A percentile compares a stretch with the other conserved stretches of the same genome.
Conservation (phyloP, 345 rosid species). For the Zanthoxylum bungeanum region DNA sequence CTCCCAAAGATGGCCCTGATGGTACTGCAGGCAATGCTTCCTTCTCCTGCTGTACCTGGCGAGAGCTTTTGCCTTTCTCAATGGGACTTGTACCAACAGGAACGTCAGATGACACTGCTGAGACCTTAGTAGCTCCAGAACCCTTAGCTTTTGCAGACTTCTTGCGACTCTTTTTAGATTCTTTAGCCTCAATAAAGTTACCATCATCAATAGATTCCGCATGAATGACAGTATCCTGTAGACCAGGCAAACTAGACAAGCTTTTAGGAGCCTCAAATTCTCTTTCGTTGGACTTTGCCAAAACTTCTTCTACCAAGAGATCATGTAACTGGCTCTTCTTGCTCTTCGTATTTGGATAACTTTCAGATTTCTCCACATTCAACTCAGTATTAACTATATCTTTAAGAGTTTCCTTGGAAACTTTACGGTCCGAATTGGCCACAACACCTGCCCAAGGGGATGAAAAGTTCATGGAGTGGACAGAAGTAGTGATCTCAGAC, state of each 20-base stretch:
- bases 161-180: slow-evolving; percentile 79
- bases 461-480: slow-evolving; percentile 36
- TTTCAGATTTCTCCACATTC: slow-evolving; percentile 38
- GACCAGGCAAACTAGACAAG: slow-evolving; percentile 24
- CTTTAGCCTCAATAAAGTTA: slow-evolving; percentile 89
- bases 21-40: slow-evolving; percentile 78
- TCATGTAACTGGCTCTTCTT: slow-evolving; percentile 75
- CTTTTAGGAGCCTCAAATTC: slow-evolving; percentile 41
- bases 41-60: slow-evolving; percentile 54
- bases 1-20: slow-evolving; percentile 92
- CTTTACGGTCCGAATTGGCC: too few relatives aligned
- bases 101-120: slow-evolving; percentile 40
- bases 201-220: slow-evolving; percentile 52
- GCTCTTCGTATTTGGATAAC: slow-evolving; percentile 37
- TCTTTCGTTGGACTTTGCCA: slow-evolving; percentile 45
- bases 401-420: slow-evolving; percentile 42
- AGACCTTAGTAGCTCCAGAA: slow-evolving; percentile 49
- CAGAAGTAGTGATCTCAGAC: slow-evolving; percentile 46
- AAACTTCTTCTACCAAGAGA: slow-evolving; percentile 61
- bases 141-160: slow-evolving; percentile 84
- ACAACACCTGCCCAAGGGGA: slow-evolving; percentile 84
- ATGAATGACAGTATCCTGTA: slow-evolving; percentile 25
- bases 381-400: slow-evolving; percentile 36
- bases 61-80: slow-evolving; percentile 75
- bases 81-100: slow-evolving; percentile 52